Conservation (phyloP, 768 basidiomycete genomes). For the Cantharellus anzutake region DNA sequence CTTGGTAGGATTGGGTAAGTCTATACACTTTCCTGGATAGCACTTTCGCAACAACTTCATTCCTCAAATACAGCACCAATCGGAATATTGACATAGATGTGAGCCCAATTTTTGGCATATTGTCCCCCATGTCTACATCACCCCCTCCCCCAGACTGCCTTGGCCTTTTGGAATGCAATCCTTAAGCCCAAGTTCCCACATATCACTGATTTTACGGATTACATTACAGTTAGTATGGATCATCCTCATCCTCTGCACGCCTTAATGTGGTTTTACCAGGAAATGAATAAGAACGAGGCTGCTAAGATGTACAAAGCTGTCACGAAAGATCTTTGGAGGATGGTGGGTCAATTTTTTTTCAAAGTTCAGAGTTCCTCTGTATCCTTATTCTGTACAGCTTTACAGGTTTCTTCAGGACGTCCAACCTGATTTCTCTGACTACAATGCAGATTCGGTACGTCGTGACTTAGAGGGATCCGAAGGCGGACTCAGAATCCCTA, state of each 20-base stretch:
- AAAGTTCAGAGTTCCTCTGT: not conserved
- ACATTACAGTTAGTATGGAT: slow-evolving; percentile 31
- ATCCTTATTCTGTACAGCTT: too few relatives aligned
- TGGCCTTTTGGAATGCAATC: slow-evolving; percentile 58
- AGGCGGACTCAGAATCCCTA: not conserved
- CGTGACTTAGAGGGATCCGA: too few relatives aligned
- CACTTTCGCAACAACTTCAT: not conserved
- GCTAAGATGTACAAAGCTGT: slow-evolving; percentile 46
- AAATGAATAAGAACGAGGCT: slow-evolving; percentile 9
- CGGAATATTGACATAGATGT: slow-evolving; percentile 66
- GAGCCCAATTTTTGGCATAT: slow-evolving; percentile 7
- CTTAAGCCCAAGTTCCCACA: slow-evolving; percentile 48
- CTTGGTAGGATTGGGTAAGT: slow-evolving; percentile 57
- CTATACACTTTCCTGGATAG: not conserved
- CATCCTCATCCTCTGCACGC: slow-evolving; percentile 8
- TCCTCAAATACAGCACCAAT: slow-evolving; percentile 18
- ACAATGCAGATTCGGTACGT: not conserved
- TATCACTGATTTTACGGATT: slow-evolving; percentile 43
- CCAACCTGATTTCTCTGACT: not conserved
- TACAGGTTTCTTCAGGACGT: not conserved
- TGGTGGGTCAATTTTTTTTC: slow-evolving; percentile 28
- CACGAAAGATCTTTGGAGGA: slow-evolving; percentile 74
- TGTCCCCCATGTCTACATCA: slow-evolving; percentile 1
- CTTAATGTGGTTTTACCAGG: slow-evolving; percentile 15
- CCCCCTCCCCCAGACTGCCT: slow-evolving; percentile 31